Percentiles rank a stretch among this genome's conserved stretches.
phyloP scores from a whole-genome alignment of 495 filamentous ascomycete genomes.

The Penicillium egyptiacum region DNA sequence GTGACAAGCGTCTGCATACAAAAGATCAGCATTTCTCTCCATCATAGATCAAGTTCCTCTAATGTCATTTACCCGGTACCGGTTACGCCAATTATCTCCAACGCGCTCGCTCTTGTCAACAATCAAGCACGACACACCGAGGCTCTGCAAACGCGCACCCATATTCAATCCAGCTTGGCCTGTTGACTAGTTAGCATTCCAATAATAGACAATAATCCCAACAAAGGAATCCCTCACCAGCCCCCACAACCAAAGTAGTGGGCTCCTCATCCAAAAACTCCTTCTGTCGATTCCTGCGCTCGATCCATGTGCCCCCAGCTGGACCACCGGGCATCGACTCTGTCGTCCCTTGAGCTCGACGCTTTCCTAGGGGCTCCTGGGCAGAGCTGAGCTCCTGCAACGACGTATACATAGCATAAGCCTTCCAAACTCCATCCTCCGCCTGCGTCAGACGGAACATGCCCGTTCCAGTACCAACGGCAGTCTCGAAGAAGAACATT shows the following conservation, averaged over 20 bases:
- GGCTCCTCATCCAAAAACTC: conserved; percentile 61
- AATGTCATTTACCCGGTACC: conserved; percentile 44
- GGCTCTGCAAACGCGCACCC: conserved; percentile 66
- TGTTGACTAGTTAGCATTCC: conserved; percentile 19
- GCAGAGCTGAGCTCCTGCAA: conserved; percentile 52
- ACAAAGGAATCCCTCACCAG: conserved; percentile 32
- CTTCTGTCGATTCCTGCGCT: conserved; percentile 54
- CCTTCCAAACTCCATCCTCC: conserved; percentile 55
- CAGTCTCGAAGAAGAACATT: conserved; percentile 53
- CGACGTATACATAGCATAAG: conserved; percentile 63
- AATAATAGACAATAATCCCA: not conserved
- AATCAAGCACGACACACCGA: conserved; percentile 62
- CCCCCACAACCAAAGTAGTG: conserved; percentile 66
- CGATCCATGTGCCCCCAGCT: conserved; percentile 65
- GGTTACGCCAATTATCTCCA: conserved; percentile 77
- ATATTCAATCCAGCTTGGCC: conserved; percentile 58
- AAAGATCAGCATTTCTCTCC: not conserved
- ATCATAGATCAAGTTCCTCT: not conserved
- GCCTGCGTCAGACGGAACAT: conserved; percentile 56
- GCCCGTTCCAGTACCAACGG: conserved; percentile 57
- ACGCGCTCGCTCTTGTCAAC: conserved; percentile 65
- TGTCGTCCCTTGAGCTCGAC: conserved; percentile 52
- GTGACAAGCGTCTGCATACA: conserved; percentile 25
- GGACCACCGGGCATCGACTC: conserved; percentile 60
- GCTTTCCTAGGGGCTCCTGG: conserved; percentile 51